A percentile compares a stretch with the other conserved stretches of the same genome.
Conservation (phyloP, 148 eudicot genomes). For the Persicaria tinctoria region DNA sequence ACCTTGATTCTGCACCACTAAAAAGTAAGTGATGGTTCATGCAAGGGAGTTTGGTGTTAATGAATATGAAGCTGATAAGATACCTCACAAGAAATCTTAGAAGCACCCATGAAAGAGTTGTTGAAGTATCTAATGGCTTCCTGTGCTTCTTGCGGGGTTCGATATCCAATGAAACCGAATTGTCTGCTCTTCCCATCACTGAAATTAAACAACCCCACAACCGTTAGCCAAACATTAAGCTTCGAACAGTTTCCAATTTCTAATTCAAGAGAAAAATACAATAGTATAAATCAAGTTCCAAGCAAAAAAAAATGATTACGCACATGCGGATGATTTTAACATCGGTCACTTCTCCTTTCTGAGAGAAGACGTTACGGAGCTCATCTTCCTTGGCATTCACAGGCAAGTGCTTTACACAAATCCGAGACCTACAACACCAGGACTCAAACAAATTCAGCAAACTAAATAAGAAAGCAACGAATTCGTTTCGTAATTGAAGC, state of each 20-base stretch:
- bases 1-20: not conserved
- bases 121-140: constrained; percentile 75
- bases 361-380: constrained; percentile 63
- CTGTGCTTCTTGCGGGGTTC: constrained; percentile 68
- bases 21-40: not conserved
- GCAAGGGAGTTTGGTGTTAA: not conserved
- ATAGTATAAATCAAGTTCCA: not conserved
- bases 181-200: constrained; percentile 93
- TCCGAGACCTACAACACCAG: constrained; percentile 54
- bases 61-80: constrained; percentile 4
- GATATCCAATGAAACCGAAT: constrained; percentile 83
- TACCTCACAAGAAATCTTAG: constrained; percentile 76
- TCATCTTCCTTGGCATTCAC: constrained; percentile 62
- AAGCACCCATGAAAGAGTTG: constrained; percentile 62
- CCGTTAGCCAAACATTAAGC: not conserved
- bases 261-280: not conserved
- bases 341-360: constrained; percentile 93
- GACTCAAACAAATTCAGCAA: not conserved
- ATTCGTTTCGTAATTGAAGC: not conserved
- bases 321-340: constrained; percentile 65
- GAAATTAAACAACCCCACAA: constrained; percentile 4
- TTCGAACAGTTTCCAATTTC: not conserved
- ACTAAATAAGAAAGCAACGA: not conserved
- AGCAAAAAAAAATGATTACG: constrained; percentile 21
- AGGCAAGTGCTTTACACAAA: constrained; percentile 79